Evolutionary conservation across 257 asterid species (phyloP).

Genomic region (Dorcoceras hygrometricum): DNA sequence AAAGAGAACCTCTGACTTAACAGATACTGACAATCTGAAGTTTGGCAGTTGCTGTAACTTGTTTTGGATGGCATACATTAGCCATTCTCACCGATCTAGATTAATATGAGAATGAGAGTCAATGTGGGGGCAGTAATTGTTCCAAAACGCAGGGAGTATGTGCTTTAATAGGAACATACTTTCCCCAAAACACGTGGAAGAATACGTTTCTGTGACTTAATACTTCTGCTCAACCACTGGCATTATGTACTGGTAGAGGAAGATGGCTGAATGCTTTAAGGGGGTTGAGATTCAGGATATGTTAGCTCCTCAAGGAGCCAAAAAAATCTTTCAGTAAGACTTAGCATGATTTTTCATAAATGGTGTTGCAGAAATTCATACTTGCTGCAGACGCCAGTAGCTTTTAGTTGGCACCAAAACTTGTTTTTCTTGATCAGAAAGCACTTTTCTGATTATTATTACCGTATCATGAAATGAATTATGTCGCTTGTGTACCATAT

Average conservation of each 20-base stretch:
- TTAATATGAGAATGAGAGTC: not conserved
- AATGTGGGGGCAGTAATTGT: not conserved
- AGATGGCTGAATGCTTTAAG: not conserved
- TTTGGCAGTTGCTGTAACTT: not conserved
- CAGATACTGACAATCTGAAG: not conserved
- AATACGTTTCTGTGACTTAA: not conserved
- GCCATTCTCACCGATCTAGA: not conserved
- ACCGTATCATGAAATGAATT: not conserved
- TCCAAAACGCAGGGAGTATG: not conserved
- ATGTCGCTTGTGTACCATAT: not conserved
- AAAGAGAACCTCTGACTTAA: not conserved
- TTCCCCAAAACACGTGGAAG: not conserved
- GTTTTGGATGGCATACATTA: not conserved
- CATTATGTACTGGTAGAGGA: not conserved
- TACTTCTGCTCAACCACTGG: not conserved
- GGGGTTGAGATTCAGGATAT: not conserved
- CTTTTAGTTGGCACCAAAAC: not conserved
- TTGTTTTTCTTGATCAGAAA: not conserved
- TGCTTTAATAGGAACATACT: not conserved
- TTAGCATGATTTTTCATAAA: not conserved
- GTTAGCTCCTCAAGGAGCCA: not conserved
- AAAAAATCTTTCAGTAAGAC: not conserved
- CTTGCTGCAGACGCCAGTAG: not conserved
- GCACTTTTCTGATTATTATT: not conserved
- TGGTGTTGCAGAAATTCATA: not conserved